A percentile compares a stretch with the other conserved stretches of the same genome.
Evolutionary conservation across 257 asterid species (phyloP).

Genomic region (Ehretia macrophylla): DNA sequence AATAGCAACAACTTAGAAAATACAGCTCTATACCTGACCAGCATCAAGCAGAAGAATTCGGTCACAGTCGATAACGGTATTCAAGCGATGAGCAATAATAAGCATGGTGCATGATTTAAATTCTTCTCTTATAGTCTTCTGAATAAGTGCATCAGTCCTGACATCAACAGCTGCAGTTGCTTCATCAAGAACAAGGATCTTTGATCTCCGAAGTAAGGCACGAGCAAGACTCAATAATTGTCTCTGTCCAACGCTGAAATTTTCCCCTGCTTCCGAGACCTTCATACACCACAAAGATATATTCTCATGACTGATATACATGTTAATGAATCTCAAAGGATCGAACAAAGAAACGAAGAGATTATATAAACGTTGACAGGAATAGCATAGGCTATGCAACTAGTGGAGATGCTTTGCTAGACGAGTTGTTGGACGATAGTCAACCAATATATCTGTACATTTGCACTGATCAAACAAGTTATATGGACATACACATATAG

Average conservation of each 20-base stretch:
- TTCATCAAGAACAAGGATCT: conserved; percentile 96
- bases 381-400: too few relatives aligned
- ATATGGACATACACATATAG: too few relatives aligned
- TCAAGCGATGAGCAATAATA: conserved; percentile 91
- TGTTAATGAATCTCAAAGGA: neutral
- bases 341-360: neutral
- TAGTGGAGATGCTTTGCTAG: too few relatives aligned
- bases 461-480: too few relatives aligned
- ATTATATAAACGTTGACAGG: too few relatives aligned
- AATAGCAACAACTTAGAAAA: too few relatives aligned
- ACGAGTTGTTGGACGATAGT: too few relatives aligned
- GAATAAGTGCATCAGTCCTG: conserved; percentile 92
- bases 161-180: conserved; percentile 99
- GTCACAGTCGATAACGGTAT: conserved; percentile 91
- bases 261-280: conserved; percentile 97
- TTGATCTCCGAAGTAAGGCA: conserved; percentile 89
- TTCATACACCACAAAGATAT: conserved; percentile 17
- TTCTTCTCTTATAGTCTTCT: conserved; percentile 90
- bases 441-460: too few relatives aligned
- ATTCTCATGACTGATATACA: neutral
- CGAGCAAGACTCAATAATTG: conserved; percentile 90
- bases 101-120: conserved; percentile 92
- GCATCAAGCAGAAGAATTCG: conserved; percentile 74
- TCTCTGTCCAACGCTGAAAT: conserved; percentile 97
- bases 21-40: conserved; percentile 56